These are phyloP conservation scores for Myotisia sp. DNA, from an alignment of 2,329 filamentous ascomycete genomes.

Conservation along the genomic window DNA sequence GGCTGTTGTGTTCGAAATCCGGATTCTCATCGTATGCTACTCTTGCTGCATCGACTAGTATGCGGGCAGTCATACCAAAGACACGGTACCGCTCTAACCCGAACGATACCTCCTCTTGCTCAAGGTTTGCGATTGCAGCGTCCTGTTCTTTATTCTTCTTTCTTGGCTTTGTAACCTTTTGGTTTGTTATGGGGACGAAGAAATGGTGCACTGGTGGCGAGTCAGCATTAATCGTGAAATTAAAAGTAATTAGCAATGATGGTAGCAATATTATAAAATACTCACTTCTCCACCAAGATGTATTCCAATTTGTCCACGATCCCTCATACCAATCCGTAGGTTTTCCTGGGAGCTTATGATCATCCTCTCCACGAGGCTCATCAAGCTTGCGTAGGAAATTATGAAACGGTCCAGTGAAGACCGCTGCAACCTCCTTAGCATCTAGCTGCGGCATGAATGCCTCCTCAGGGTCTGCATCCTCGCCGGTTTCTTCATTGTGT, in stretches of 20 bases:
- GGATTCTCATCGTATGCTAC: constrained; percentile 72
- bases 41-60: constrained; percentile 74
- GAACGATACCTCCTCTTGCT: constrained; percentile 36
- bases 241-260: neutral
- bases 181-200: constrained; percentile 64
- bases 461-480: constrained; percentile 46
- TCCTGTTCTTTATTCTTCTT: constrained; percentile 30
- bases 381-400: constrained; percentile 58
- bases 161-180: constrained; percentile 50
- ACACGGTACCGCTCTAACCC: constrained; percentile 56
- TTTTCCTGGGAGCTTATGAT: constrained; percentile 31
- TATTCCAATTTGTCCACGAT: constrained; percentile 65
- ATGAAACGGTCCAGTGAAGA: constrained; percentile 79
- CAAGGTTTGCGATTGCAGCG: constrained; percentile 21
- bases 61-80: constrained; percentile 88
- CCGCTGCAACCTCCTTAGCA: constrained; percentile 79
- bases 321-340: constrained; percentile 70
- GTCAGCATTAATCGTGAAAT: no score
- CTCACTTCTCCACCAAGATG: constrained; percentile 54
- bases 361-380: constrained; percentile 33
- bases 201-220: constrained; percentile 78
- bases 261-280: constrained; percentile 4
- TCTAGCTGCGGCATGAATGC: constrained; percentile 67
- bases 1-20: constrained; percentile 60
- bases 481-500: constrained; percentile 33